phyloP scores from a whole-genome alignment of 805 yeast genomes.

The Suhomyces pyralidae region DNA sequence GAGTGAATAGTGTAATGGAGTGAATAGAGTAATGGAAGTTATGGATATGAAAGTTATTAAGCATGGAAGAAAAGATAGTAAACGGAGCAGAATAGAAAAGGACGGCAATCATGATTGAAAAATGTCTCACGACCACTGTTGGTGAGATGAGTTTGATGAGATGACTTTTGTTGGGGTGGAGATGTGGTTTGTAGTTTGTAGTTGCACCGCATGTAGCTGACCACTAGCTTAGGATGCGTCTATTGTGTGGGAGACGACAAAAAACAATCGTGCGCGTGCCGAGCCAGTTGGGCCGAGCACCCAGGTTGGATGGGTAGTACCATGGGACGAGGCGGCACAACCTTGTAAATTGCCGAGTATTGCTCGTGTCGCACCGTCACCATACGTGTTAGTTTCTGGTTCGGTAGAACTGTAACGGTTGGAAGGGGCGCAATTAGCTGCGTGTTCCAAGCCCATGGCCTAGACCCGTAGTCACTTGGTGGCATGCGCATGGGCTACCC shows the following conservation, averaged over 20 bases:
- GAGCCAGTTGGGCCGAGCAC: background rate
- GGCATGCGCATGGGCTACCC: background rate
- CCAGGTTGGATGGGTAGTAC: background rate
- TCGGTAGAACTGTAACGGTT: background rate
- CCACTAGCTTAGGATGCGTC: background rate
- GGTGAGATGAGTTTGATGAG: background rate
- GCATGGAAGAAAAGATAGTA: too few relatives aligned
- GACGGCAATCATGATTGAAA: too few relatives aligned
- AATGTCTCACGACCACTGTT: background rate
- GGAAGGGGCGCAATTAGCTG: background rate
- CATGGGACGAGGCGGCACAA: background rate
- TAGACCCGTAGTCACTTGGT: background rate
- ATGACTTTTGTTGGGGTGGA: background rate
- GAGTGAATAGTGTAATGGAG: too few relatives aligned
- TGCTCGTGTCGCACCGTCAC: background rate
- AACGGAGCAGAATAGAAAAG: too few relatives aligned
- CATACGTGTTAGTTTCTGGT: background rate
- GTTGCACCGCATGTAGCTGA: background rate
- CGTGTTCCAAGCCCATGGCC: background rate
- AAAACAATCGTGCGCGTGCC: background rate
- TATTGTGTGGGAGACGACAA: background rate
- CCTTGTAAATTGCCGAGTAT: background rate
- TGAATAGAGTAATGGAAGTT: too few relatives aligned
- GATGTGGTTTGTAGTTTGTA: background rate
- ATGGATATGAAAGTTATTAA: too few relatives aligned